Evolutionary conservation across 305 asterid genomes (phyloP).

Genomic region (Galium porrigens): DNA sequence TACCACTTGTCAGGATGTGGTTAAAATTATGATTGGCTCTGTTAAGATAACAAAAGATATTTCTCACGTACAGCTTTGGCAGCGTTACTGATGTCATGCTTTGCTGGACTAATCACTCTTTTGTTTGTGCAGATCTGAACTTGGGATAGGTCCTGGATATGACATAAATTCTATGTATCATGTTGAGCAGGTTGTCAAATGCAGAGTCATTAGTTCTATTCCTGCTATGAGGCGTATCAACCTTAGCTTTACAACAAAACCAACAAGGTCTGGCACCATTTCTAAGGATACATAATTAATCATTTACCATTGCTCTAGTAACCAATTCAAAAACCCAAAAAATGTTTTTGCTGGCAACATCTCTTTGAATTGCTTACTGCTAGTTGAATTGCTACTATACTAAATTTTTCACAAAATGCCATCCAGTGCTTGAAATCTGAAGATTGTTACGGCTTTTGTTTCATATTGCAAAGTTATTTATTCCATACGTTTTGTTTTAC

Average conservation of each 20-base stretch:
- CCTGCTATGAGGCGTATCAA: conserved; percentile 55
- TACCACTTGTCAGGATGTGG: background rate
- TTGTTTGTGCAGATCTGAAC: conserved; percentile 63
- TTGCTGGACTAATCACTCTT: conserved; percentile 14
- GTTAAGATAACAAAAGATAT: background rate
- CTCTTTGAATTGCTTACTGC: background rate
- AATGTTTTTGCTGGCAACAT: background rate
- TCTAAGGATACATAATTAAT: background rate
- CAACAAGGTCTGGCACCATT: conserved; percentile 45
- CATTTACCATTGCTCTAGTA: background rate
- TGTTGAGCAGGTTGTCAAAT: conserved; percentile 92
- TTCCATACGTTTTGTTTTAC: background rate
- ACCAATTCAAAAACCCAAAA: background rate
- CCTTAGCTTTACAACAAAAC: conserved; percentile 67
- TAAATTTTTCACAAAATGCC: background rate
- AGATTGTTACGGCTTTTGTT: background rate
- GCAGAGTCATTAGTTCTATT: conserved; percentile 59
- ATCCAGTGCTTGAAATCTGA: background rate
- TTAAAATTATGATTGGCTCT: background rate
- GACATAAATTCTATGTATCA: conserved; percentile 67
- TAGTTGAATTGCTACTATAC: background rate
- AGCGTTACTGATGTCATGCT: conserved; percentile 3
- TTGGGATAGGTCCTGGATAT: conserved; percentile 65
- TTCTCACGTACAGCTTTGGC: background rate
- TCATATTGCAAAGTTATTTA: background rate